phyloP scores from a whole-genome alignment of 2,329 filamentous ascomycete genomes.

The Xylariaceae sp. region DNA sequence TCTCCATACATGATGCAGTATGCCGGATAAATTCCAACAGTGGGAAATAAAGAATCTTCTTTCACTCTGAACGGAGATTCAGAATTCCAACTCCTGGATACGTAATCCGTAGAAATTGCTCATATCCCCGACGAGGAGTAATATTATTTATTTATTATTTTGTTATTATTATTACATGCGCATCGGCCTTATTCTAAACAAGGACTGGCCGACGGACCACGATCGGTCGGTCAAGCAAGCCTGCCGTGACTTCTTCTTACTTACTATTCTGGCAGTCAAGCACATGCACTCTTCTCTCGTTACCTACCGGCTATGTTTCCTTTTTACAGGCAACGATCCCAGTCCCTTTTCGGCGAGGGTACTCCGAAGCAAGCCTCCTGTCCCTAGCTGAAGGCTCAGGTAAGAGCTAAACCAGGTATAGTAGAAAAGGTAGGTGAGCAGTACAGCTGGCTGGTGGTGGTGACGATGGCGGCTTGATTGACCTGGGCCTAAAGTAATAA shows the following conservation, averaged over 20 bases:
- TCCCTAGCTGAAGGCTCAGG: background rate
- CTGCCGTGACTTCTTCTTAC: too few relatives aligned
- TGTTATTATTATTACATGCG: background rate
- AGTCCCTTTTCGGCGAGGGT: too few relatives aligned
- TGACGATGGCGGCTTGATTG: slow-evolving; percentile 19
- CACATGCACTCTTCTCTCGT: background rate
- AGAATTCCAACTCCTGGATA: too few relatives aligned
- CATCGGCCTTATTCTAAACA: background rate
- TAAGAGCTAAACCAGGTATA: background rate
- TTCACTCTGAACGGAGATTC: slow-evolving; percentile 1
- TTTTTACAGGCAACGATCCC: background rate
- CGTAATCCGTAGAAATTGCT: background rate
- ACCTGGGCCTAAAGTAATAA: slow-evolving; percentile 3
- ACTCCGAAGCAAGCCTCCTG: too few relatives aligned
- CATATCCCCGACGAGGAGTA: background rate
- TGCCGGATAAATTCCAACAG: background rate
- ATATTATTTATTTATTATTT: background rate
- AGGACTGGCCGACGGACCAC: background rate
- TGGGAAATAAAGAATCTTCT: background rate
- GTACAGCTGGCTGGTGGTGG: background rate
- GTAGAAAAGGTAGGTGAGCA: background rate
- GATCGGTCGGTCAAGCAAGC: background rate
- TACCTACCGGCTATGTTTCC: background rate
- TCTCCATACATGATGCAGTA: slow-evolving; percentile 4
- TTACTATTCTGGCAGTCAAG: too few relatives aligned